phyloP scores from a whole-genome alignment of 169 alveolate genomes.

The Cryptosporidium sp. region DNA sequence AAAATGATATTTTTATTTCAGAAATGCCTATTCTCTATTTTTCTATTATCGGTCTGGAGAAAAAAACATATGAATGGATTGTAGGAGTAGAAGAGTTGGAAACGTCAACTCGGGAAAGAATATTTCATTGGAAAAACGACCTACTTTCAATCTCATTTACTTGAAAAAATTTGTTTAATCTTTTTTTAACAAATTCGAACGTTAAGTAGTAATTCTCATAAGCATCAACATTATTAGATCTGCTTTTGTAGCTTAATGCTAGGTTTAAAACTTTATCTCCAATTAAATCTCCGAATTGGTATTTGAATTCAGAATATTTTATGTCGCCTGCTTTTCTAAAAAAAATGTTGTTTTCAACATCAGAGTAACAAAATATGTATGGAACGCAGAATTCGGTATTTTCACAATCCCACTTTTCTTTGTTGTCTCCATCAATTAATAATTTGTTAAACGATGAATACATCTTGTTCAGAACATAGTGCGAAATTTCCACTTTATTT shows the following conservation, averaged over 20 bases:
- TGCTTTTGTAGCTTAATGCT: background rate
- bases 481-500: background rate
- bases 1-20: background rate
- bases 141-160: slow-evolving; percentile 62
- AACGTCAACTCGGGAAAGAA: background rate
- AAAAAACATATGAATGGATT: slow-evolving; percentile 64
- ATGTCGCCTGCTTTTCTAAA: background rate
- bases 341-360: slow-evolving; percentile 23
- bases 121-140: slow-evolving; percentile 70
- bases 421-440: background rate
- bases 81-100: slow-evolving; percentile 65
- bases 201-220: background rate
- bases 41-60: slow-evolving; percentile 62
- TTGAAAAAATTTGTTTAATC: slow-evolving; percentile 17
- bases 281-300: background rate
- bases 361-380: slow-evolving; percentile 34
- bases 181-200: slow-evolving; percentile 13
- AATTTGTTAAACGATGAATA: background rate
- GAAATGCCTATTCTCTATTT: slow-evolving; percentile 23
- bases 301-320: slow-evolving; percentile 1
- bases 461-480: background rate
- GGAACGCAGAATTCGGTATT: slow-evolving; percentile 57
- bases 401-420: background rate
- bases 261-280: background rate
- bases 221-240: background rate